These are phyloP conservation scores for Chenopodium quinoa DNA, from an alignment of 148 eudicot genomes.

Conservation along the genomic window DNA sequence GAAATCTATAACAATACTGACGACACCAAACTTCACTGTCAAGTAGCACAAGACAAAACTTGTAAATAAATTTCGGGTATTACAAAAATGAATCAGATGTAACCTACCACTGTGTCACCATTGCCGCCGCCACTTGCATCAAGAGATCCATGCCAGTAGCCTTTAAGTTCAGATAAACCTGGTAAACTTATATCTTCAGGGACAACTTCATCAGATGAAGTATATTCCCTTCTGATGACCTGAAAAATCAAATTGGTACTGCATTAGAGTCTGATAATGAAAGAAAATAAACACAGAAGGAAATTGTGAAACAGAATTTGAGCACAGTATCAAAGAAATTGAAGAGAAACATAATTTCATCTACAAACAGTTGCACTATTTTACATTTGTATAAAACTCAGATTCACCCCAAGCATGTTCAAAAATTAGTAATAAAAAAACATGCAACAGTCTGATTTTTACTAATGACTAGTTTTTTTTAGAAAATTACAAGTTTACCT, in stretches of 20 bases:
- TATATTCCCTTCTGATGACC: slow-evolving; percentile 62
- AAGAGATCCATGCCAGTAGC: slow-evolving; percentile 96
- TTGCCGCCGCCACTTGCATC: slow-evolving; percentile 99
- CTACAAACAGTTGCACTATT: neutral
- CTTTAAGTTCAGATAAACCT: slow-evolving; percentile 94
- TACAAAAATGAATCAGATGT: slow-evolving; percentile 14
- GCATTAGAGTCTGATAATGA: slow-evolving; percentile 3
- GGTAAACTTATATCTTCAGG: slow-evolving; percentile 89
- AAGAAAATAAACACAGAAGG: neutral
- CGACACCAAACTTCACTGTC: neutral
- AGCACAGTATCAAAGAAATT: neutral
- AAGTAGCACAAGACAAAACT: neutral
- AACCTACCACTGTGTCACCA: slow-evolving; percentile 92
- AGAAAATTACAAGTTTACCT: too few species aligned
- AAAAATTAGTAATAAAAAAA: neutral
- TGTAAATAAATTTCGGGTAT: neutral
- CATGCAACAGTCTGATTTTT: neutral
- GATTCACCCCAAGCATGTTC: neutral
- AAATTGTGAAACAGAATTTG: neutral
- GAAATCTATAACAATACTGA: neutral
- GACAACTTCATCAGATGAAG: slow-evolving; percentile 65
- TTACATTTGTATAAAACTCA: neutral
- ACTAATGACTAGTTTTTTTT: neutral
- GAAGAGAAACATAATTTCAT: neutral
- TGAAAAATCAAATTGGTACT: slow-evolving; percentile 26